Base-by-base conservation (phyloP, 73 alveolate species). In the Stentor coeruleus region DNA sequence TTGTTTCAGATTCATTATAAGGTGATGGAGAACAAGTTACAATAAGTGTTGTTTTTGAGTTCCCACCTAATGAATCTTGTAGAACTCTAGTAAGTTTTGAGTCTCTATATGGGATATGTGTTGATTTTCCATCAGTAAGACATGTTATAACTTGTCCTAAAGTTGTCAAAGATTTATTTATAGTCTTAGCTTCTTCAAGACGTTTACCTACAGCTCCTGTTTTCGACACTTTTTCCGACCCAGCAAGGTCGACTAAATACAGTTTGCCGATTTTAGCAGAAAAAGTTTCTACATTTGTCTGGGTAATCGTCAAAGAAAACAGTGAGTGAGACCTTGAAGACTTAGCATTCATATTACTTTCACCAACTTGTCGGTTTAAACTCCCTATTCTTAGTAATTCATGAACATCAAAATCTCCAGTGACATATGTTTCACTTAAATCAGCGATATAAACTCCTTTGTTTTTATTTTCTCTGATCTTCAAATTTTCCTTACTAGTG, bases 51-150 rank as follows among this genome's bases (percentile, higher is more conserved):
- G 99, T 97, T 82, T 90, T 84, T 30, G 98, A 93, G 76, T 97
- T 97, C 36, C 98, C 99, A 35, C 99, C 98, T 39, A 97, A 82
- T 11, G 99, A 93, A 59, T 97, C 98, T 82, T 96, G 92, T 59
- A 97, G 82, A n/a, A 97, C 85, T 89, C 98, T 96, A 1, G 99
- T 97, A 38, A 97, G 88, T 89, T 97, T 97, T 0, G 99, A 97
- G 86, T 97, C 99, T 86, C 99, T 80, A 83, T 94, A 94, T 41
- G 99, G 98, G 38, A 94, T 79, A 85, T 90, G 95, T 14, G 37
- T 60, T 11, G 80, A 60, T 15, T 60, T 60, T 60, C 82, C 82
- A 3, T 76, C 59, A 39, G 92, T 59, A 3, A 87, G 38, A 59
- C 91, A 90, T 73, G 88, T 88, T 79, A 93, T 93, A 3, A 93